phyloP scores from a whole-genome alignment of 2,329 filamentous ascomycete species.

The Fusarium papillatum region DNA sequence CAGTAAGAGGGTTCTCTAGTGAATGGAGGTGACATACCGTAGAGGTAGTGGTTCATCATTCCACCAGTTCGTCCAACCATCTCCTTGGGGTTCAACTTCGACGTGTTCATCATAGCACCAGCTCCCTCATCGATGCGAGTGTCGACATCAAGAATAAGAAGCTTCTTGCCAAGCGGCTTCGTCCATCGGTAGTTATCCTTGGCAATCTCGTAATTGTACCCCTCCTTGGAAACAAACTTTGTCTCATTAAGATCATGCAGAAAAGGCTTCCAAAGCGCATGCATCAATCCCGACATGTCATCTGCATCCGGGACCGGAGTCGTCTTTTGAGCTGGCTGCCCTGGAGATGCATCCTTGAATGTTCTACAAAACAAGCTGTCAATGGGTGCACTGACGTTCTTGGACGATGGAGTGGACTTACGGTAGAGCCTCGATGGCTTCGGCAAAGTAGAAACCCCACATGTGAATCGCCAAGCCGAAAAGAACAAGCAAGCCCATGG shows the following conservation, averaged over 20 bases:
- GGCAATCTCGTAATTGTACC: slow-evolving; percentile 28
- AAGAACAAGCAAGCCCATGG: neutral
- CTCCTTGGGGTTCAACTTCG: slow-evolving; percentile 14
- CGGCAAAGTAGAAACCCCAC: neutral
- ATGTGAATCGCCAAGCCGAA: neutral
- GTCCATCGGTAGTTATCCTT: slow-evolving; percentile 19
- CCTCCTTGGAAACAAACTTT: slow-evolving; percentile 17
- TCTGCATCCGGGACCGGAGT: neutral
- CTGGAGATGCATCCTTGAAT: neutral
- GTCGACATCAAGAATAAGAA: slow-evolving; percentile 39
- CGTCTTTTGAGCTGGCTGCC: neutral
- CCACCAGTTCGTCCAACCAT: slow-evolving; percentile 29
- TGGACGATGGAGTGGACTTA: neutral
- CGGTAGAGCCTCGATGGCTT: neutral
- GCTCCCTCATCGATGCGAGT: slow-evolving; percentile 10
- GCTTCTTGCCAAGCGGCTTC: slow-evolving; percentile 31
- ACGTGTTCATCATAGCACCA: slow-evolving; percentile 26
- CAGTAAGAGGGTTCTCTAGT: neutral
- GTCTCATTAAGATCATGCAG: neutral
- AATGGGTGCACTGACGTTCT: neutral
- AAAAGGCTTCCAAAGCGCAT: neutral
- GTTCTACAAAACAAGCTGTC: neutral
- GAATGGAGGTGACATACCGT: slow-evolving; percentile 16
- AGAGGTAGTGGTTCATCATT: slow-evolving; percentile 40
- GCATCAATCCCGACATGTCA: neutral